Conservation (phyloP, 2,329 filamentous ascomycete species). For the Fusarium euwallaceae region DNA sequence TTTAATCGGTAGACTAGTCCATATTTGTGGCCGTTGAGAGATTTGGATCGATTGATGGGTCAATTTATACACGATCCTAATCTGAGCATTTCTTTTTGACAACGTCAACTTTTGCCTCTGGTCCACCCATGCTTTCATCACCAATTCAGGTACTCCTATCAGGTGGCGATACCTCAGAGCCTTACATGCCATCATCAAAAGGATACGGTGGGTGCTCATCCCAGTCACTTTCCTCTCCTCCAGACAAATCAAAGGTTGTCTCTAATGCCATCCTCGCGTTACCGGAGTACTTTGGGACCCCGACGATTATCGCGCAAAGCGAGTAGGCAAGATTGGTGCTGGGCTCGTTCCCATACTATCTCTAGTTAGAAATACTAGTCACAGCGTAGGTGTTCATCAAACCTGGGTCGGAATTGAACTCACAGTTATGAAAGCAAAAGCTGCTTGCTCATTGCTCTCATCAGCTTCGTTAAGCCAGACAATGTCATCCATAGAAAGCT, state of each 20-base stretch:
- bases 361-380: background rate
- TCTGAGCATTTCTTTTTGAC: background rate
- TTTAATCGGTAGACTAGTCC: background rate
- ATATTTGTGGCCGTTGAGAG: background rate
- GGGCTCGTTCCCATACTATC: conserved; percentile 1
- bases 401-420: background rate
- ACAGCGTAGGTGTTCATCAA: background rate
- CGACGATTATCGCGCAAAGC: conserved; percentile 2
- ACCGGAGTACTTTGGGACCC: background rate
- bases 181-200: background rate
- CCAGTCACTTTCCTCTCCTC: background rate
- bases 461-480: conserved; percentile 7
- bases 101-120: background rate
- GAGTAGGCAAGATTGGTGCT: background rate
- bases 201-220: background rate
- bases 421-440: background rate
- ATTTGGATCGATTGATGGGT: too few relatives aligned
- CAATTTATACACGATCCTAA: too few relatives aligned
- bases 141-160: background rate
- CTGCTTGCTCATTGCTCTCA: background rate
- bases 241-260: background rate
- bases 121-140: background rate
- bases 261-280: background rate
- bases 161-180: background rate
- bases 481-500: background rate